Evolutionary conservation across 768 basidiomycete species (phyloP).

Genomic region (Nevesoporus exiguus): DNA sequence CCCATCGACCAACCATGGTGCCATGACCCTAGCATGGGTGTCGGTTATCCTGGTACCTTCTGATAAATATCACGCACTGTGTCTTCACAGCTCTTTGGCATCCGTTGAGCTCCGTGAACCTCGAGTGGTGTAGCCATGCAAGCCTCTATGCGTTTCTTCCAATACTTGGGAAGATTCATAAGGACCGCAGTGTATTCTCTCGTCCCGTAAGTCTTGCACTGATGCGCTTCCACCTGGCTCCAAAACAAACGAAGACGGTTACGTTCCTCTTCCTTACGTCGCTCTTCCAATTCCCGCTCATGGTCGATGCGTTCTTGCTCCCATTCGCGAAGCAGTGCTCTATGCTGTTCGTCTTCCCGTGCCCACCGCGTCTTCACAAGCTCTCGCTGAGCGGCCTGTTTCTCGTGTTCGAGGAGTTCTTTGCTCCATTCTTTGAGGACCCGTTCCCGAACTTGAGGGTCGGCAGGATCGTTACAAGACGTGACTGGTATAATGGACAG

Average conservation of each 20-base stretch:
- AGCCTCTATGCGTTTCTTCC: slow-evolving; percentile 19
- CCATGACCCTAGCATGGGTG: slow-evolving; percentile 11
- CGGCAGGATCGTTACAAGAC: slow-evolving; percentile 18
- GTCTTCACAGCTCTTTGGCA: slow-evolving; percentile 23
- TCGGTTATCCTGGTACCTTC: background rate
- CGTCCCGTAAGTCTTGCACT: slow-evolving; percentile 28
- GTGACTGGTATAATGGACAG: slow-evolving; percentile 9
- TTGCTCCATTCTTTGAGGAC: slow-evolving; percentile 18
- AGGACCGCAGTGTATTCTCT: slow-evolving; percentile 31
- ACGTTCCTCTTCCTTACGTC: slow-evolving; percentile 22
- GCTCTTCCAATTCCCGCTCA: slow-evolving; percentile 13
- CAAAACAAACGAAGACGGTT: slow-evolving; percentile 22
- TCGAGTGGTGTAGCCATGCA: slow-evolving; percentile 23
- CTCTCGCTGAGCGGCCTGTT: slow-evolving; percentile 7
- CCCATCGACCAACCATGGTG: slow-evolving; percentile 26
- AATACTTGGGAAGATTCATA: slow-evolving; percentile 26
- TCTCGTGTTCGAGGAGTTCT: slow-evolving; percentile 19
- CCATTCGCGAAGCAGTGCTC: slow-evolving; percentile 13
- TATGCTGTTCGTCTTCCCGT: slow-evolving; percentile 17
- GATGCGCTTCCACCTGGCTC: slow-evolving; percentile 14
- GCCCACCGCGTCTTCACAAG: slow-evolving; percentile 16
- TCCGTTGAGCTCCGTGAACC: slow-evolving; percentile 20
- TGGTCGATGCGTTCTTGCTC: slow-evolving; percentile 17
- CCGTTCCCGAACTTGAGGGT: slow-evolving; percentile 21
- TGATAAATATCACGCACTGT: slow-evolving; percentile 7